These are phyloP conservation scores for Candida suzukii DNA, from an alignment of 805 yeast species.

Conservation along the genomic window DNA sequence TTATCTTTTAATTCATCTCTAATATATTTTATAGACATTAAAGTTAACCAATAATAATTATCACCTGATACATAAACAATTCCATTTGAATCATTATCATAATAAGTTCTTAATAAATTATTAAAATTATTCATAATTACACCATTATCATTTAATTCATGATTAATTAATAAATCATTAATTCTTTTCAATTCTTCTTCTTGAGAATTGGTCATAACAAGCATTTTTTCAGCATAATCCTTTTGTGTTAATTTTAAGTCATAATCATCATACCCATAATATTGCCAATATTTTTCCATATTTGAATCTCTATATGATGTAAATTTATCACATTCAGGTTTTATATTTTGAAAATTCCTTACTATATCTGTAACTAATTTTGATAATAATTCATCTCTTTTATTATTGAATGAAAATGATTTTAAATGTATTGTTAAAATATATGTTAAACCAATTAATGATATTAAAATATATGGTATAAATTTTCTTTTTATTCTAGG, in stretches of 20 bases:
- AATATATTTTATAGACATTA: slow-evolving; percentile 23
- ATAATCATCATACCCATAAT: slow-evolving; percentile 24
- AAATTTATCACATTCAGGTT: slow-evolving; percentile 19
- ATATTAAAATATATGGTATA: not conserved
- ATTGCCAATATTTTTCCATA: slow-evolving; percentile 21
- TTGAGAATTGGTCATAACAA: slow-evolving; percentile 17
- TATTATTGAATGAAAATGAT: not conserved
- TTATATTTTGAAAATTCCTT: not conserved
- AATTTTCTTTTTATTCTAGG: not conserved
- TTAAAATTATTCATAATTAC: slow-evolving; percentile 8
- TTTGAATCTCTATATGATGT: slow-evolving; percentile 14
- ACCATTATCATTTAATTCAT: slow-evolving; percentile 9
- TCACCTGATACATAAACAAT: slow-evolving; percentile 25
- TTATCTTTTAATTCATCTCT: slow-evolving; percentile 18
- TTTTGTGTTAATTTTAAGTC: slow-evolving; percentile 12
- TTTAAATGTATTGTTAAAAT: not conserved
- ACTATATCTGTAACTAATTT: not conserved
- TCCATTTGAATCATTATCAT: slow-evolving; percentile 11
- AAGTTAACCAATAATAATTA: slow-evolving; percentile 23
- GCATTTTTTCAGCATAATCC: slow-evolving; percentile 11
- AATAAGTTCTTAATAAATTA: slow-evolving; percentile 6
- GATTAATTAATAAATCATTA: slow-evolving; percentile 12
- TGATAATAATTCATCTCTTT: not conserved
- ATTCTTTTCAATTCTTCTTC: slow-evolving; percentile 15
- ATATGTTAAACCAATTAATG: not conserved